phyloP scores from a whole-genome alignment of 768 basidiomycete genomes.

The Dioszegia aurantiaca region DNA sequence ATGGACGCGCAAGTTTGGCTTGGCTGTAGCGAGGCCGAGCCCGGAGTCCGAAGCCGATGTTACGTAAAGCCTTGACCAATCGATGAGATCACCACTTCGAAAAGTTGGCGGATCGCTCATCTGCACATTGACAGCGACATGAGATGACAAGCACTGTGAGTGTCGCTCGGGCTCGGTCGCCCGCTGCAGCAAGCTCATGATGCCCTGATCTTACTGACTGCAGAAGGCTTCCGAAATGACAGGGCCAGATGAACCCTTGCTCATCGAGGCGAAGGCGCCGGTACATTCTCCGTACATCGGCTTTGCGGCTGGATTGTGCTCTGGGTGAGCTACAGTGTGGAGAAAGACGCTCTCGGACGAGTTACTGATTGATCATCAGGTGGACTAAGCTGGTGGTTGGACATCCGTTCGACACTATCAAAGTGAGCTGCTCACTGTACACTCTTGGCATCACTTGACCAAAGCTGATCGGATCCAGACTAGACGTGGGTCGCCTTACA shows the following conservation, averaged over 20 bases:
- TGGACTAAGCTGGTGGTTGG: conserved; percentile 44
- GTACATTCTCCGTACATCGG: conserved; percentile 40
- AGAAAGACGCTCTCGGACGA: background rate
- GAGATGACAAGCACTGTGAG: conserved; percentile 10
- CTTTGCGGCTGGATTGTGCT: conserved; percentile 47
- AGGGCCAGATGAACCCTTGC: conserved; percentile 5
- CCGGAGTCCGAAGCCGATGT: too few relatives aligned
- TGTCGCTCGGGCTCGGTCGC: too few relatives aligned
- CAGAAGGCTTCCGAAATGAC: background rate
- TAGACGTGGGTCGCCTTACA: conserved; percentile 27
- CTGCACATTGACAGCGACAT: conserved; percentile 1
- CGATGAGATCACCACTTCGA: too few relatives aligned
- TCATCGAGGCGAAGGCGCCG: background rate
- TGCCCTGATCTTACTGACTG: background rate
- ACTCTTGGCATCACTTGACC: too few relatives aligned
- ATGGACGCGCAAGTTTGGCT: too few relatives aligned
- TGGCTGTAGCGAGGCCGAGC: too few relatives aligned
- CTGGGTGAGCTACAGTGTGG: conserved; percentile 27
- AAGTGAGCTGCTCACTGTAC: too few relatives aligned
- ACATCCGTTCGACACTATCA: conserved; percentile 49
- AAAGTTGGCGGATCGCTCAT: too few relatives aligned
- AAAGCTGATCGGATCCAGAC: conserved; percentile 28
- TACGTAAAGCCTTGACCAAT: too few relatives aligned
- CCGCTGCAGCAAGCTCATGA: too few relatives aligned
- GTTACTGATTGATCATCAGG: conserved; percentile 14